Evolutionary conservation across 768 basidiomycete species (phyloP).

Genomic region (Calocera viscosa): DNA sequence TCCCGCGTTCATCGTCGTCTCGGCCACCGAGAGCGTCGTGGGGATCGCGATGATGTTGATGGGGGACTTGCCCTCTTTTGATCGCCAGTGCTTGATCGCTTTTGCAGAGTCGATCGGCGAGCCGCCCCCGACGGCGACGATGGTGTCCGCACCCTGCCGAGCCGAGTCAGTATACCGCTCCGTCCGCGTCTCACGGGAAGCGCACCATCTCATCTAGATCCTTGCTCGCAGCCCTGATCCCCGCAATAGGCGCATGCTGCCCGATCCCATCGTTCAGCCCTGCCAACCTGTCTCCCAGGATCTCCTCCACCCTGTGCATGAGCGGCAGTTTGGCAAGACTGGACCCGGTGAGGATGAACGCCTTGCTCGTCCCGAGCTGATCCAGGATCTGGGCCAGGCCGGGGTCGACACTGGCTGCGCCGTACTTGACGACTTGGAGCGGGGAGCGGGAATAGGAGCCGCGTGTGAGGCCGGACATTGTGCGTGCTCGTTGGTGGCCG

Average conservation of each 20-base stretch:
- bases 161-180: too few species aligned
- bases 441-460: constrained; percentile 59
- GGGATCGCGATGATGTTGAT: constrained; percentile 50
- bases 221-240: constrained; percentile 37
- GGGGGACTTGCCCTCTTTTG: constrained; percentile 42
- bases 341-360: constrained; percentile 58
- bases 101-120: constrained; percentile 72
- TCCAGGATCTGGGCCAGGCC: constrained; percentile 53
- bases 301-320: not conserved
- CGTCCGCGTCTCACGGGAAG: too few species aligned
- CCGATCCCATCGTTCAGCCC: constrained; percentile 52
- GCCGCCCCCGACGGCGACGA: constrained; percentile 67
- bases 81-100: constrained; percentile 51
- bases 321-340: constrained; percentile 36
- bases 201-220: not conserved
- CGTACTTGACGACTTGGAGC: constrained; percentile 57
- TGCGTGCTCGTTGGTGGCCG: not conserved
- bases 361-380: constrained; percentile 45
- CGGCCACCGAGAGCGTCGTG: constrained; percentile 68
- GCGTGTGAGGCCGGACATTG: constrained; percentile 14
- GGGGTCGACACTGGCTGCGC: constrained; percentile 50
- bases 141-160: constrained; percentile 46
- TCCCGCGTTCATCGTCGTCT: constrained; percentile 56
- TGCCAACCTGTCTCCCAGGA: constrained; percentile 49
- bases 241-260: constrained; percentile 57